A percentile compares a stretch with the other conserved stretches of the same genome.
Evolutionary conservation across 148 eudicot species (phyloP).

Genomic region (Fallopia convolvulus): DNA sequence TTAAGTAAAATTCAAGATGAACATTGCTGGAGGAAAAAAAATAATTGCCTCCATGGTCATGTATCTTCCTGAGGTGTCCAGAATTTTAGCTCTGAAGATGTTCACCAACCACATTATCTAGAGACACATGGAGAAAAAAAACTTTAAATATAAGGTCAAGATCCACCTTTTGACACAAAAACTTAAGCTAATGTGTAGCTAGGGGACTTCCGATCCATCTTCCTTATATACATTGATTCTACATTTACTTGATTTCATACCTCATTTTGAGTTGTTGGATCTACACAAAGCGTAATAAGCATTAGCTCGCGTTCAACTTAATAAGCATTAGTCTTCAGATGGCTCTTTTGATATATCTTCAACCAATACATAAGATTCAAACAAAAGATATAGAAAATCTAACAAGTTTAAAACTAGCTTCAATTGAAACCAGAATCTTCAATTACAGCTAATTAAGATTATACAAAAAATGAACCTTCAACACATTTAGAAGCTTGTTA

Average conservation of each 20-base stretch:
- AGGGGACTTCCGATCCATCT: too few species aligned
- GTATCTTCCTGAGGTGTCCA: slow-evolving; percentile 60
- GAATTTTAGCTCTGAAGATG: slow-evolving; percentile 68
- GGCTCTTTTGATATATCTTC: slow-evolving; percentile 80
- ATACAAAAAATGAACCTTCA: slow-evolving; percentile 40
- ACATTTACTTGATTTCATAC: too few species aligned
- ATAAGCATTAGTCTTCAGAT: too few species aligned
- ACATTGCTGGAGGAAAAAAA: not conserved
- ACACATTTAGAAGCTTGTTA: slow-evolving; percentile 83
- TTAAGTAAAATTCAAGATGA: not conserved
- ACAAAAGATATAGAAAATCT: not conserved
- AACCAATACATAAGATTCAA: slow-evolving; percentile 26
- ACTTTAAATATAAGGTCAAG: not conserved
- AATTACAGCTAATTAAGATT: not conserved
- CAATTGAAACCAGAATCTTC: not conserved
- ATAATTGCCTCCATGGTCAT: slow-evolving; percentile 66
- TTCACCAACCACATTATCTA: slow-evolving; percentile 80
- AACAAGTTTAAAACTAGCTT: too few species aligned
- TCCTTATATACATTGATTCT: too few species aligned
- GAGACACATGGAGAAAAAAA: not conserved
- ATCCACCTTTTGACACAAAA: too few species aligned
- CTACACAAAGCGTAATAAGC: slow-evolving; percentile 71
- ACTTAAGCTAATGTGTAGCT: too few species aligned
- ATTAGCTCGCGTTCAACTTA: slow-evolving; percentile 91
- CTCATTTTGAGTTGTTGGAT: slow-evolving; percentile 52